phyloP scores from a whole-genome alignment of 2,329 filamentous ascomycete genomes.

The Trichoderma atrobrunneum region DNA sequence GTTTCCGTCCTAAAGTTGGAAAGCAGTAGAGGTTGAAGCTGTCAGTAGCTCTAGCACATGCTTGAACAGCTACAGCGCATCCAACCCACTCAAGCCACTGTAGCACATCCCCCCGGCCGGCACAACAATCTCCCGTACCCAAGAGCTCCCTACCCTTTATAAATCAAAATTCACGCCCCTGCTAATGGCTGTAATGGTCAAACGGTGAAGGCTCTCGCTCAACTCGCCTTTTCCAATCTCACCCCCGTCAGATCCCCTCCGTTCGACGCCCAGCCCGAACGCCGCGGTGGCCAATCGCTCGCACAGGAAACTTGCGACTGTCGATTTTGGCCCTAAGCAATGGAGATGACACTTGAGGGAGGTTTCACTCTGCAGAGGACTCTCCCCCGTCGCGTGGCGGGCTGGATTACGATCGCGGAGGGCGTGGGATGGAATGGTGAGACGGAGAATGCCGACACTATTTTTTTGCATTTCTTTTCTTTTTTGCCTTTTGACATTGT shows the following conservation, averaged over 20 bases:
- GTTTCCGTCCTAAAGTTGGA: background rate
- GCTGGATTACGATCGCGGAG: constrained; percentile 63
- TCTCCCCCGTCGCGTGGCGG: constrained; percentile 69
- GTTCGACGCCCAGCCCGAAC: constrained; percentile 65
- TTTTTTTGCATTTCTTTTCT: constrained; percentile 40
- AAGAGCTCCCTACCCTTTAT: constrained; percentile 26
- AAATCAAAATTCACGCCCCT: background rate
- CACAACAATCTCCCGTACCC: background rate
- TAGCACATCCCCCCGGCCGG: background rate
- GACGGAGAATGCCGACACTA: constrained; percentile 54
- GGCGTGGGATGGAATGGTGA: constrained; percentile 56
- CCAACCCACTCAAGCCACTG: background rate
- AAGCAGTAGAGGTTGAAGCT: background rate
- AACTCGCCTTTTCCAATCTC: constrained; percentile 48
- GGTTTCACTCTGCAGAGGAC: constrained; percentile 69
- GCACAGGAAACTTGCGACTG: constrained; percentile 62
- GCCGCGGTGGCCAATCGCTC: constrained; percentile 64
- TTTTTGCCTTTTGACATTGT: constrained; percentile 5
- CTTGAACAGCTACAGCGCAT: background rate
- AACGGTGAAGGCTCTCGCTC: constrained; percentile 57
- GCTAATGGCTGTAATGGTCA: constrained; percentile 60
- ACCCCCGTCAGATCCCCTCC: constrained; percentile 55
- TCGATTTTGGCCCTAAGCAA: constrained; percentile 63
- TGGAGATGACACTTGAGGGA: constrained; percentile 69
- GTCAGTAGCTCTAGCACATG: background rate